Percentiles rank a stretch among this genome's conserved stretches.
Conservation (phyloP, 2,329 filamentous ascomycete genomes). For the Chrysoporthe austroafricana region DNA sequence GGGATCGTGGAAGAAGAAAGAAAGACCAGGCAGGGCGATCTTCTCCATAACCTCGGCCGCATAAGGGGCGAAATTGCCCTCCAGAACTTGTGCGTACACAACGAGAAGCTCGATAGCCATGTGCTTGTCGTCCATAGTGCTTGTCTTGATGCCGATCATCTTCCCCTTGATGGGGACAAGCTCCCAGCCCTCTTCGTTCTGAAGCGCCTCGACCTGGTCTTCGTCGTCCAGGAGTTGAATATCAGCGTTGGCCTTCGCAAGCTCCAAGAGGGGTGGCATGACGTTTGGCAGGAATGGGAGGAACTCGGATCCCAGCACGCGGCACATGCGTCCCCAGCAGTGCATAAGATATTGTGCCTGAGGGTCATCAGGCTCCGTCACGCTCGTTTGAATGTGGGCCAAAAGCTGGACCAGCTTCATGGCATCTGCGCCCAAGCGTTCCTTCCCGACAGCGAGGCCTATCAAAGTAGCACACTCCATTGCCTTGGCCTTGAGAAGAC, state of each 20-base stretch:
- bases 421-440: slow-evolving; percentile 86
- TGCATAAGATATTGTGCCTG: slow-evolving; percentile 97
- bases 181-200: slow-evolving; percentile 97
- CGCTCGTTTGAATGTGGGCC: slow-evolving; percentile 82
- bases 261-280: slow-evolving; percentile 89
- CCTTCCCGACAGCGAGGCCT: slow-evolving; percentile 90
- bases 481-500: slow-evolving; percentile 89
- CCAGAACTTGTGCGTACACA: slow-evolving; percentile 95
- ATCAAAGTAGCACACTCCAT: slow-evolving; percentile 99
- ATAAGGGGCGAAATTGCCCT: slow-evolving; percentile 88
- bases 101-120: slow-evolving; percentile 99
- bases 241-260: slow-evolving; percentile 94
- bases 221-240: slow-evolving; percentile 96
- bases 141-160: slow-evolving; percentile 97
- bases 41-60: slow-evolving; percentile 94
- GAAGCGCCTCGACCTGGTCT: slow-evolving; percentile 87
- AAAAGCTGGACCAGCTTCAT: slow-evolving; percentile 85
- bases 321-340: slow-evolving; percentile 99
- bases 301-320: slow-evolving; percentile 88
- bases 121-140: slow-evolving; percentile 96
- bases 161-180: slow-evolving; percentile 96
- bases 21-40: slow-evolving; percentile 88
- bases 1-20: slow-evolving; percentile 99
- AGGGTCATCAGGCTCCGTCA: slow-evolving; percentile 90
- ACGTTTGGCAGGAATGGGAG: slow-evolving; percentile 89